These are phyloP conservation scores for Lodderomyces metapsilosis DNA, from an alignment of 1,139 yeast species.

Conservation along the genomic window DNA sequence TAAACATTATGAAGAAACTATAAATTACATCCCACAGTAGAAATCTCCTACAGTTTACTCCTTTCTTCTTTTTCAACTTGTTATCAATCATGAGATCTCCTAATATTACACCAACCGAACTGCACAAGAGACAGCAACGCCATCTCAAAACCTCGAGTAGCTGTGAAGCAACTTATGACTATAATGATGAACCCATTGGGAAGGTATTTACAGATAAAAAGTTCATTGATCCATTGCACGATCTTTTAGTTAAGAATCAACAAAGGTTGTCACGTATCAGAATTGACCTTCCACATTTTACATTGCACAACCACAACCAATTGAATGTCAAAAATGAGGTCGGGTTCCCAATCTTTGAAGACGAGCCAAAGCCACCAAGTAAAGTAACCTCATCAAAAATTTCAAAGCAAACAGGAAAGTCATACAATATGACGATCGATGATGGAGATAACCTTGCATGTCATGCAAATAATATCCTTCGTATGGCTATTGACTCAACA, in stretches of 20 bases:
- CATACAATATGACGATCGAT: background rate
- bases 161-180: background rate
- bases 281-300: background rate
- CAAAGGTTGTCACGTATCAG: slow-evolving; percentile 4
- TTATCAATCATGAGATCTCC: background rate
- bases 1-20: background rate
- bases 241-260: slow-evolving; percentile 24
- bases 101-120: background rate
- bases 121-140: background rate
- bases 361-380: background rate
- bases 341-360: slow-evolving; percentile 1
- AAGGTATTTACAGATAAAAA: slow-evolving; percentile 2
- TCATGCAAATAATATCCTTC: slow-evolving; percentile 47
- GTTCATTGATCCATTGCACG: slow-evolving; percentile 29
- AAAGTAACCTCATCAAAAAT: background rate
- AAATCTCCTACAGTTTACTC: too few species aligned
- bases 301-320: background rate
- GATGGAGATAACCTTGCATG: slow-evolving; percentile 42
- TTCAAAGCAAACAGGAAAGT: background rate
- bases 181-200: background rate
- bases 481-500: slow-evolving; percentile 51
- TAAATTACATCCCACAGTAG: too few species aligned
- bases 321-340: background rate
- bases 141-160: background rate
- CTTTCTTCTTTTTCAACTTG: background rate